phyloP scores from a whole-genome alignment of 1,139 yeast species.

The Taphrina sp. region DNA sequence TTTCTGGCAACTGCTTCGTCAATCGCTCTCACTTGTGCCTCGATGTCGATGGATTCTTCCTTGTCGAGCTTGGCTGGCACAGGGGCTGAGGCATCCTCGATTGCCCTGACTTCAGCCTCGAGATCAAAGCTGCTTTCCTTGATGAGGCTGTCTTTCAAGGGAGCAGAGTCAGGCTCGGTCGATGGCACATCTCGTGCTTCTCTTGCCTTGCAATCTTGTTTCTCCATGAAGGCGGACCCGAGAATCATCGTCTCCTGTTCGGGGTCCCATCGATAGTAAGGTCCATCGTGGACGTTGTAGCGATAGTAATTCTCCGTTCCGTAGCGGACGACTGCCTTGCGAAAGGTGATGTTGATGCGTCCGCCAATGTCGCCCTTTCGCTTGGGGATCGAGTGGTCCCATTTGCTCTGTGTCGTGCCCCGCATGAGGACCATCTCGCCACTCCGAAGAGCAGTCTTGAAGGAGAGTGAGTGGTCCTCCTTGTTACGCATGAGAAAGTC shows the following conservation, averaged over 20 bases:
- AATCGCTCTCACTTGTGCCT: slow-evolving; percentile 15
- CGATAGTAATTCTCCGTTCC: slow-evolving; percentile 32
- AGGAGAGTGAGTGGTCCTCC: slow-evolving; percentile 4
- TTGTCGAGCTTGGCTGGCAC: neutral
- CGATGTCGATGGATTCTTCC: neutral
- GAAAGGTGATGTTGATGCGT: slow-evolving; percentile 29
- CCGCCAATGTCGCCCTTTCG: slow-evolving; percentile 20
- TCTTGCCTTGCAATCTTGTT: neutral
- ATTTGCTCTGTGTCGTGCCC: slow-evolving; percentile 16
- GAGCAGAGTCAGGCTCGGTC: neutral
- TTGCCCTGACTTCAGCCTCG: neutral
- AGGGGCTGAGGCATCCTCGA: neutral
- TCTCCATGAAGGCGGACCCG: neutral
- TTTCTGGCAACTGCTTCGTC: slow-evolving; percentile 27
- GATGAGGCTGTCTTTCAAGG: neutral
- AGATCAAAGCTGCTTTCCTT: neutral
- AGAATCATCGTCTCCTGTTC: slow-evolving; percentile 8
- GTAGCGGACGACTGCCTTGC: slow-evolving; percentile 22
- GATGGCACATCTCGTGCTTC: neutral
- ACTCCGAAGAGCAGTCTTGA: neutral
- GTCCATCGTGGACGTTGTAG: slow-evolving; percentile 30
- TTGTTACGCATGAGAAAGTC: slow-evolving; percentile 27
- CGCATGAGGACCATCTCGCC: slow-evolving; percentile 32
- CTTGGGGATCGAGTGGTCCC: slow-evolving; percentile 32
- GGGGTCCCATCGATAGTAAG: slow-evolving; percentile 23